Base-by-base conservation (phyloP, 768 basidiomycete genomes). In the Cubamyces sp. region DNA sequence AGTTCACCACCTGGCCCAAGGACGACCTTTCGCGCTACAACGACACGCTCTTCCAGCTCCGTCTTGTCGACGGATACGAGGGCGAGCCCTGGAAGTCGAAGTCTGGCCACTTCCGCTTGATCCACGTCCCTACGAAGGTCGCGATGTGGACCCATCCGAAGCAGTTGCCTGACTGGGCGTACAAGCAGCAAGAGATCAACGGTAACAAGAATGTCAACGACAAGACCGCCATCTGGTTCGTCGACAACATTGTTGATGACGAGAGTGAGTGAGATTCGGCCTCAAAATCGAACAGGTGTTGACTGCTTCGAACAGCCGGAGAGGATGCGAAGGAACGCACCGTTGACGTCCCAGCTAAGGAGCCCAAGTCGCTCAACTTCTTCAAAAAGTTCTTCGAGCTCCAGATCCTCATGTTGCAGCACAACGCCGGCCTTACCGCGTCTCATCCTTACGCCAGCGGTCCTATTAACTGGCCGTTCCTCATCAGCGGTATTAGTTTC, bases 391-490 rank as follows among this genome's bases (percentile, higher is more conserved):
- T 96, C 69, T 85, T 80, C 28, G 96, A 99, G 74, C 79, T 98
- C 34, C 97, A 99, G 70, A 76, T 96, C 46, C 79, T 96, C 58
- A 98, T 98, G 96, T 77, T 98, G 66, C 94, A 97, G 72, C 97
- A 99, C 79, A 99, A 99, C 70, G 96, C 97, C n/a, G 97, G 95
- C 21, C 81, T 99, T 65, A 96, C 94, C 25, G 92, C 94, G n/a
- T 92, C 91, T 4, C 97, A 99, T 73, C 97, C 97, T 43, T 99
- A 99, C 73, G 95, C 97, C 3, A 92, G 91, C 61, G 82, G 82
- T n/a, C 95, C 97, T 5, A 88, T 98, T 76, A 95, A 96, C 73
- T 99, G 97, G 97, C 97, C 97, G 6, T 98, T 98, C 87, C 84
- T 95, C 41, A 76, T 98, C 28, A 93, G 82, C 64, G 97, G 97